A percentile compares a stretch with the other conserved stretches of the same genome.
Evolutionary conservation across 2,329 filamentous ascomycete genomes (phyloP).

Genomic region (Corniculantispora saksenae): DNA sequence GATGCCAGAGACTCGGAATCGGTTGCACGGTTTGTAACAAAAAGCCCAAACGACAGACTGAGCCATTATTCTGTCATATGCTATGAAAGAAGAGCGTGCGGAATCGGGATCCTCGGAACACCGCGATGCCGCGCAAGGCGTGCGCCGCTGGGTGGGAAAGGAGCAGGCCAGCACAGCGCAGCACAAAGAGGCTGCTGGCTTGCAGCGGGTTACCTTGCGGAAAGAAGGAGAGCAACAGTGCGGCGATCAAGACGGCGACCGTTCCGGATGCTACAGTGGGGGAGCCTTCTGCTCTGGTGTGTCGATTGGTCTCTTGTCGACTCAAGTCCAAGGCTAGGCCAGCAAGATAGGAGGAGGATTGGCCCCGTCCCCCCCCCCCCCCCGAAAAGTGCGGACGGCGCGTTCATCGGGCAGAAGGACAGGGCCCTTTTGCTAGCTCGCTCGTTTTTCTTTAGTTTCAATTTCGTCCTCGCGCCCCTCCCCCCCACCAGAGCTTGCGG

Average conservation of each 20-base stretch:
- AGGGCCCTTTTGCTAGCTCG: constrained; percentile 11
- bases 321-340: neutral
- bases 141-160: neutral
- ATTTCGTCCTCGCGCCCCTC: neutral
- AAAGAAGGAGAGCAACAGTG: neutral
- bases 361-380: neutral
- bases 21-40: neutral
- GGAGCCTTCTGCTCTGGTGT: constrained; percentile 19
- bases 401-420: constrained; percentile 4
- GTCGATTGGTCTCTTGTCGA: constrained; percentile 24
- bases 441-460: neutral
- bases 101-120: neutral
- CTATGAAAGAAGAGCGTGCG: neutral
- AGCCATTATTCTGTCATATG: neutral
- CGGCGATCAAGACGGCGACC: constrained; percentile 29
- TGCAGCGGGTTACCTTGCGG: neutral
- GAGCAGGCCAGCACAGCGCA: neutral
- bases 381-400: neutral
- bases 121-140: neutral
- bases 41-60: neutral
- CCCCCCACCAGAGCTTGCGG: constrained; percentile 5
- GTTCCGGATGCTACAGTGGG: constrained; percentile 31
- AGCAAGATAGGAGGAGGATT: neutral
- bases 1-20: neutral
- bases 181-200: constrained; percentile 3